Conservation (phyloP, 2,329 filamentous ascomycete species). For the Cladosporium oxysporum region DNA sequence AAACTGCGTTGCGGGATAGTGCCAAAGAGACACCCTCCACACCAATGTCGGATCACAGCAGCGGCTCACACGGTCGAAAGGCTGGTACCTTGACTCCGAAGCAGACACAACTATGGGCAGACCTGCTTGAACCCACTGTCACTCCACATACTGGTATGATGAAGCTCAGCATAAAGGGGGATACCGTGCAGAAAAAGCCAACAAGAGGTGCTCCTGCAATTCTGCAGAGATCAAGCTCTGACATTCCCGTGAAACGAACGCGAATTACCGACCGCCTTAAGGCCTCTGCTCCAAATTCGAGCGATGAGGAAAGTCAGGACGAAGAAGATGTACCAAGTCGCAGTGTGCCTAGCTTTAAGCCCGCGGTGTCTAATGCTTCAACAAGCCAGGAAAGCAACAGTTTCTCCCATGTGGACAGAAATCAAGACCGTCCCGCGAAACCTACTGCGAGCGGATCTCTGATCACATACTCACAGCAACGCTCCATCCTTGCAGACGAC, state of each 20-base stretch:
- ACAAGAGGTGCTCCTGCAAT: not conserved
- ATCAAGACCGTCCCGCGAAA: constrained; percentile 5
- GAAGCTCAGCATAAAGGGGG: constrained; percentile 15
- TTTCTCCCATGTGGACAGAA: not conserved
- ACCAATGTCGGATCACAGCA: constrained; percentile 10
- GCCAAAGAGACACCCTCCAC: constrained; percentile 10
- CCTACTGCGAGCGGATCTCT: constrained; percentile 8
- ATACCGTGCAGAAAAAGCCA: not conserved
- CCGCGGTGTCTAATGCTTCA: not conserved
- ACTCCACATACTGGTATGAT: constrained; percentile 13
- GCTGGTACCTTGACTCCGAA: constrained; percentile 32
- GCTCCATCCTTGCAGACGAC: constrained; percentile 60
- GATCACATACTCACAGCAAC: constrained; percentile 61
- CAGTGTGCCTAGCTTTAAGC: not conserved
- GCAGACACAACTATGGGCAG: constrained; percentile 36
- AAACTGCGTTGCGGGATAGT: constrained; percentile 14
- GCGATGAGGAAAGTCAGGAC: constrained; percentile 24
- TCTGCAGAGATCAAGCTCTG: constrained; percentile 11
- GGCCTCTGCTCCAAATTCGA: constrained; percentile 31
- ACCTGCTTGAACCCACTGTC: constrained; percentile 13
- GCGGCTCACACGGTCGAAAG: not conserved
- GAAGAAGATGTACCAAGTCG: constrained; percentile 21
- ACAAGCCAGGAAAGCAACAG: not conserved
- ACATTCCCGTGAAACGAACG: constrained; percentile 19
- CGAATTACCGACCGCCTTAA: constrained; percentile 38